A percentile compares a stretch with the other conserved stretches of the same genome.
These are phyloP conservation scores for Xylaria curta DNA, from an alignment of 495 filamentous ascomycete genomes.

Conservation along the genomic window DNA sequence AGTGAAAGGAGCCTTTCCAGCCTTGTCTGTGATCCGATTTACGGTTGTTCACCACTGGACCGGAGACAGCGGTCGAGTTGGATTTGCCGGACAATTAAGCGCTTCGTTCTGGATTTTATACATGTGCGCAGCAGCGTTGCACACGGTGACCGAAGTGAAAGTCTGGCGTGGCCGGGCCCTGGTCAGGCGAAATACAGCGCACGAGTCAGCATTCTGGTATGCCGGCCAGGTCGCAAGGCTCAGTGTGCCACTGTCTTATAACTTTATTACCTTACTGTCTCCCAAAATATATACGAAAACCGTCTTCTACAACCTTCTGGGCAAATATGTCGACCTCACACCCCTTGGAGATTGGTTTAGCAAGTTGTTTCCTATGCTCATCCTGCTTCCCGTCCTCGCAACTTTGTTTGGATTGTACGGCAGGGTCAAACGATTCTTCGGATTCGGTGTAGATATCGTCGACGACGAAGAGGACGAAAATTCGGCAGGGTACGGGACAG, in stretches of 20 bases:
- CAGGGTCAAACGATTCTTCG: slow-evolving; percentile 74
- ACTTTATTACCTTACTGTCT: slow-evolving; percentile 89
- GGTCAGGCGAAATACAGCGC: slow-evolving; percentile 87
- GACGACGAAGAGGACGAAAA: slow-evolving; percentile 76
- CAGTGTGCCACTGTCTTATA: slow-evolving; percentile 90
- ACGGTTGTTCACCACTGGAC: slow-evolving; percentile 82
- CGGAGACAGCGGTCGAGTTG: slow-evolving; percentile 69
- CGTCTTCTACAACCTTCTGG: slow-evolving; percentile 86
- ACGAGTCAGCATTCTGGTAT: slow-evolving; percentile 94
- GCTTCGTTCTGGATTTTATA: slow-evolving; percentile 90
- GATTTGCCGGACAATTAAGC: slow-evolving; percentile 82
- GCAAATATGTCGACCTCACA: slow-evolving; percentile 82
- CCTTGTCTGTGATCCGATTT: slow-evolving; percentile 80
- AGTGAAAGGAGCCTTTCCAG: slow-evolving; percentile 75
- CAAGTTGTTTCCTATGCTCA: slow-evolving; percentile 83
- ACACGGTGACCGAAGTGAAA: slow-evolving; percentile 84
- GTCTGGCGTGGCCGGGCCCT: slow-evolving; percentile 94
- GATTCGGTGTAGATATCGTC: slow-evolving; percentile 77
- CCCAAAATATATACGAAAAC: slow-evolving; percentile 69
- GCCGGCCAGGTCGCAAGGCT: slow-evolving; percentile 86
- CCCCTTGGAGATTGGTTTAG: slow-evolving; percentile 84
- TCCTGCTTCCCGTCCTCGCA: slow-evolving; percentile 82
- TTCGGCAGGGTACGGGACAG: slow-evolving; percentile 70
- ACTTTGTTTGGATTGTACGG: slow-evolving; percentile 88
- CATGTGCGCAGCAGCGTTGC: slow-evolving; percentile 84